Conservation (phyloP, 352 stramenopile genomes). For the Phytophthora pseudosyringae region DNA sequence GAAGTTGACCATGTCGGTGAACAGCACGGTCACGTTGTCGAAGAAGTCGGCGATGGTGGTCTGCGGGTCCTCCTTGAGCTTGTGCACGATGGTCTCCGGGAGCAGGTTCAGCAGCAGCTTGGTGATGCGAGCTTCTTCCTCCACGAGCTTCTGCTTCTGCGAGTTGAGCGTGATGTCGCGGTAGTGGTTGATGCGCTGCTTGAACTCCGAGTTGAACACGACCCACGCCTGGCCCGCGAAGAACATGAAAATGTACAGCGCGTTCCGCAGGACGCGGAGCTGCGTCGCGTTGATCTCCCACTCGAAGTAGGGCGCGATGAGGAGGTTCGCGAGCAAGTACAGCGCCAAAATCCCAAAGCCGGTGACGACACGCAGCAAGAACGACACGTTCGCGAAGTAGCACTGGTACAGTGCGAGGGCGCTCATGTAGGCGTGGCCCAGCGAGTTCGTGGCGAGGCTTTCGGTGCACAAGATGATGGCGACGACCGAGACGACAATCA, state of each 20-base stretch:
- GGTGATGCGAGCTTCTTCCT: slow-evolving; percentile 81
- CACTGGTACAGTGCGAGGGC: slow-evolving; percentile 83
- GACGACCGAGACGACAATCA: slow-evolving; percentile 62
- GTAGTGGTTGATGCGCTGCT: slow-evolving; percentile 89
- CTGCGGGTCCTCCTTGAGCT: slow-evolving; percentile 81
- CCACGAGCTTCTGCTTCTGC: slow-evolving; percentile 84
- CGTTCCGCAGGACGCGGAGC: slow-evolving; percentile 67
- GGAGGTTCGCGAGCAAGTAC: slow-evolving; percentile 70
- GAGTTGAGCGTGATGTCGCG: slow-evolving; percentile 83
- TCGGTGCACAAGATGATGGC: slow-evolving; percentile 69
- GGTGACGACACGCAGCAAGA: slow-evolving; percentile 62
- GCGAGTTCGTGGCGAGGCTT: slow-evolving; percentile 68
- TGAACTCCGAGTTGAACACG: slow-evolving; percentile 89
- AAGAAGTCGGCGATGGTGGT: slow-evolving; percentile 87
- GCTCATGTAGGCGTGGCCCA: slow-evolving; percentile 82
- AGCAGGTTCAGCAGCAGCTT: slow-evolving; percentile 83
- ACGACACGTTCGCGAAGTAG: slow-evolving; percentile 84
- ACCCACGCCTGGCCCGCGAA: slow-evolving; percentile 80
- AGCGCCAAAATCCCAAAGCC: slow-evolving; percentile 69
- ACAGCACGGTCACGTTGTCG: slow-evolving; percentile 86
- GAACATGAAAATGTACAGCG: slow-evolving; percentile 87
- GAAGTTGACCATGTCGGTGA: slow-evolving; percentile 90
- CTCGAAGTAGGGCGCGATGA: slow-evolving; percentile 53
- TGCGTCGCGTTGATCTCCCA: slow-evolving; percentile 51
- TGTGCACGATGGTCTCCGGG: slow-evolving; percentile 85